Base-by-base conservation (phyloP, 2,329 filamentous ascomycete species). In the Penicillium sp. region DNA sequence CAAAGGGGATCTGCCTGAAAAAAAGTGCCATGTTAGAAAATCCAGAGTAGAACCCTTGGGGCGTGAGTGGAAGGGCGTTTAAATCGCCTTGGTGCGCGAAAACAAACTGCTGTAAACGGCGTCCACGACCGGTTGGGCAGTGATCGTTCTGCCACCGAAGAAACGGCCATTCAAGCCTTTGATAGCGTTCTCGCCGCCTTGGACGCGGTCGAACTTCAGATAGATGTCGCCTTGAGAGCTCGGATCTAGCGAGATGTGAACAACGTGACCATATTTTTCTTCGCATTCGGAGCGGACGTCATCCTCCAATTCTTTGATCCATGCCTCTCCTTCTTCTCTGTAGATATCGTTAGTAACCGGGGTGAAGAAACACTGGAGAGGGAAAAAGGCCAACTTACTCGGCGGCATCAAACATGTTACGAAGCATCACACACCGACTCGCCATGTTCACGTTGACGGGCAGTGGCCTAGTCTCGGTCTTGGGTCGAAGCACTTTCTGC, bases 31-130 rank as follows among this genome's bases (percentile, higher is more conserved):
- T 46, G 63, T 63, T 65, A 65, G 59, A 72, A 53, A 64, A 61
- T 51, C 67, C 60, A 69, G 63, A 68, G 33, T 40, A 70, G 69
- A 65, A 67, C 63, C 54, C 52, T 55, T 46, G 46, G 46, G 55
- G 62, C 53, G 54, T 58, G 55, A 55, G 43, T 15, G 50, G 52
- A n/a, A 47, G 18, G 22, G 47, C 37, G 26, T 50, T 82, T 79
- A 92, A 68, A 92, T 89, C 75, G 89, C 89, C 77, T 89, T 89
- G 67, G 89, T 90, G 74, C 89, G 88, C 76, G 89, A 89, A 81
- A 94, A 96, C 77, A 96, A 85, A 83, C 89, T 95, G 85, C 90
- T 94, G 86, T 97, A 99, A 79, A 99, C 91, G 70, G 93, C 93
- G 77, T 99, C 94, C 75, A 97, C 93, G 78, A 99, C 91, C 75